Evolutionary conservation across 2,329 filamentous ascomycete genomes (phyloP), one percentile per base, ranked within the genome.

Genomic region (Pezicula rhizophila): DNA sequence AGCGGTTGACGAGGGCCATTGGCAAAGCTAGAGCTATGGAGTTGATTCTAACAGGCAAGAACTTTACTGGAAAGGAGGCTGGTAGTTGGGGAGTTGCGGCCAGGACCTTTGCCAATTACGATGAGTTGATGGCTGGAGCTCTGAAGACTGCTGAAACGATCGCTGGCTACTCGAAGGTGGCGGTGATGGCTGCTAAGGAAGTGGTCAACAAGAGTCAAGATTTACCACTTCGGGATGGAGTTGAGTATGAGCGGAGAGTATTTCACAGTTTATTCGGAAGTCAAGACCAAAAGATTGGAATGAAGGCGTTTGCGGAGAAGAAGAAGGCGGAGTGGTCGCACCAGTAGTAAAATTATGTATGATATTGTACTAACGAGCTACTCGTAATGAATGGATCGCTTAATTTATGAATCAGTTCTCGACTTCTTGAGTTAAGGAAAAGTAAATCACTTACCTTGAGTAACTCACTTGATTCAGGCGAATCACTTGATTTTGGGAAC

Each of bases 151-250:
- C 93, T 2, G 89, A 87, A 75, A 91, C 82, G 46, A 96, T 99
- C 71, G 91, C 93, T 0, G 73, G 86, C 1, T 89, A 93, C 69
- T 91, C 87, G 46, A 82, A 78, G 64, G 85, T 99, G n/a, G 87
- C 92, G 1, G 82, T 95, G 50, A 83, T 89, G 71, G 93, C 87
- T 10, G 85, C 81, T 49, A 99, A 99, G 77, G 93, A 99, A 76
- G 92, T 93, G n/a, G 92, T 99, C 48, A 96, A 97, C 68, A 97
- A 96, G 83, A 96, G 90, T 68, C 91, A 97, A 75, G 93, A 99
- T 61, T 70, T 96, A 58, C 77, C 85, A 3, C 72, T 99, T 51
- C 75, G 87, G 59, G 93, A 97, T 63, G 93, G 93, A 12, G 87
- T 99, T 2, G 93, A 99, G 72, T 97, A 83, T 70, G 93, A 99